These are phyloP conservation scores for Ceratocystis papillata DNA, from an alignment of 2,329 filamentous ascomycete genomes.

Conservation along the genomic window DNA sequence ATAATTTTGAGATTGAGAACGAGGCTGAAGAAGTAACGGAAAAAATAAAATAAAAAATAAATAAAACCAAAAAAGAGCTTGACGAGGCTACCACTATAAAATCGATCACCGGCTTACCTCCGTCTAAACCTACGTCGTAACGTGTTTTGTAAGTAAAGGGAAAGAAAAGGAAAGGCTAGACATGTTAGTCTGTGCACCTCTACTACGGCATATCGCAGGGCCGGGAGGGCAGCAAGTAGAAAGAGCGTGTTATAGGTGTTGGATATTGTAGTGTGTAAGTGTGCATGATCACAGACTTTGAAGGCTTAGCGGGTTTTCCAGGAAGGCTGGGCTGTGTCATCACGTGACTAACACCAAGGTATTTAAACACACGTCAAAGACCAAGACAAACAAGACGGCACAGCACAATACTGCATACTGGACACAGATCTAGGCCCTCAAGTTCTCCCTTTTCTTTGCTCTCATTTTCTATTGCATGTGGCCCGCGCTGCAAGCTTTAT, in stretches of 20 bases:
- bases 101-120: background rate
- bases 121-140: too few species aligned
- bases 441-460: too few species aligned
- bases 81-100: background rate
- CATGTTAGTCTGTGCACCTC: conserved; percentile 1
- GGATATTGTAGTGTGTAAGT: background rate
- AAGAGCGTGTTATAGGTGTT: background rate
- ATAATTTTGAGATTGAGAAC: background rate
- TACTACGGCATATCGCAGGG: background rate
- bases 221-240: background rate
- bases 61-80: background rate
- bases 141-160: too few species aligned
- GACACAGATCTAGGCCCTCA: too few species aligned
- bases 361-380: too few species aligned
- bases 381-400: too few species aligned
- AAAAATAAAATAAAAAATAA: background rate
- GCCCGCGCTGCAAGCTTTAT: background rate
- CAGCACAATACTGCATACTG: too few species aligned
- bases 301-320: too few species aligned
- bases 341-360: too few species aligned
- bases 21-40: background rate
- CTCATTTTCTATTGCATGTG: too few species aligned
- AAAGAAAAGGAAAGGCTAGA: background rate
- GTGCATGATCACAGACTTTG: too few species aligned
- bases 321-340: too few species aligned